Evolutionary conservation across 805 yeast species (phyloP).

Genomic region (Monosporozyma unispora): DNA sequence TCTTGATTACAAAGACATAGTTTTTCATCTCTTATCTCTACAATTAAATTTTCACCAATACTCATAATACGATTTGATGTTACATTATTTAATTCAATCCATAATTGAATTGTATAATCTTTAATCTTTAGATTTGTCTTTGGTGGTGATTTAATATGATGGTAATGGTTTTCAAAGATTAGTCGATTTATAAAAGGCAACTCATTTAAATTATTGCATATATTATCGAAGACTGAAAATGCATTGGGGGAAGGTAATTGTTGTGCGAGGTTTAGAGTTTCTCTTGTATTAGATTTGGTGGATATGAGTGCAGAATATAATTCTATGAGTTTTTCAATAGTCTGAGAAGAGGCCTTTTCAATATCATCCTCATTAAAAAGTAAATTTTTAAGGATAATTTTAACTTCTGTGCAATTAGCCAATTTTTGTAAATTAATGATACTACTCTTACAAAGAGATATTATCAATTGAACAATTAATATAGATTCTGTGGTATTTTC

Average conservation of each 20-base stretch:
- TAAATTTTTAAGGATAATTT: background rate
- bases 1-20: conserved; percentile 25
- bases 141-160: conserved; percentile 14
- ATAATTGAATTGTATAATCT: conserved; percentile 13
- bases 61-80: conserved; percentile 25
- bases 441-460: conserved; percentile 17
- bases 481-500: background rate
- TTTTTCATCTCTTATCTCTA: conserved; percentile 24
- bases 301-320: conserved; percentile 13
- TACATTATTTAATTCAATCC: conserved; percentile 24
- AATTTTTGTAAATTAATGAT: conserved; percentile 19
- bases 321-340: conserved; percentile 8
- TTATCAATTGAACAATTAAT: conserved; percentile 14
- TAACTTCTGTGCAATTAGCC: background rate
- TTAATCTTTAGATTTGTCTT: background rate
- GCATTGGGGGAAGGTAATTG: conserved; percentile 4
- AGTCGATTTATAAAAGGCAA: conserved; percentile 20
- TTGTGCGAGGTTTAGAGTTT: conserved; percentile 14
- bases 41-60: conserved; percentile 17
- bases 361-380: background rate
- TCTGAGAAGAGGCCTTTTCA: background rate
- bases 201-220: conserved; percentile 14
- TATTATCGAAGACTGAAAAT: conserved; percentile 8
- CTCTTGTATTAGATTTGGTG: conserved; percentile 13
- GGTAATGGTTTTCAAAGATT: conserved; percentile 20